Evolutionary conservation across 306 rosid species (phyloP), one percentile per base, ranked within the genome.

Genomic region (Alnus glutinosa): DNA sequence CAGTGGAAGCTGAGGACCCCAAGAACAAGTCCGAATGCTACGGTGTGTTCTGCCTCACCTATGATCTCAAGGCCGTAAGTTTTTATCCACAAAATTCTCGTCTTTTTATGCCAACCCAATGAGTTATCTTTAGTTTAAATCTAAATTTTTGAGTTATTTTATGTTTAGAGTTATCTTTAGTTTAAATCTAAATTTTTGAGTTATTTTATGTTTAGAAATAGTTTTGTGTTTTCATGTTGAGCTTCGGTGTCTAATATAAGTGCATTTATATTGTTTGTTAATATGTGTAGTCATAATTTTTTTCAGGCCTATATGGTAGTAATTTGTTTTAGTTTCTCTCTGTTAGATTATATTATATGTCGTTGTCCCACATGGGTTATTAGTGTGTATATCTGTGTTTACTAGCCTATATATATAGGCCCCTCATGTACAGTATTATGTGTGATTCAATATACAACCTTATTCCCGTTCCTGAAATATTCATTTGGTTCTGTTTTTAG

Each of bases 1-100:
- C 85, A 0, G 88, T 74, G 28, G 83, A 71, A 79, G 74, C 54
- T 55, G 83, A 79, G 77, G 89, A 85, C 2, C 81, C 89, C 3
- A 89, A 88, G 82, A 76, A 13, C 80, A 95, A 95, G 85, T 0
- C 84, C 75, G 97, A 95, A 4, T 95, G 98, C 85, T 95, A 64
- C 80, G 98, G 99, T 10, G 90, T 95, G 57, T 92, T 95, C 83
- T 91, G 99, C 77, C 97, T 95, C 76, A 93, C 98, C 71, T 95
- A 95, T 81, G 96, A 92, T 91, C 89, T 95, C 79, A 84, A 89
- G 89, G 97, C 97, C 75, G 99, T 95, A 66, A 89, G 94, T 80
- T 61, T 3, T 58, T 37, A 70, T 58, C 50, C 32, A 0, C 64
- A 44, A 69, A 34, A 39, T 70, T 59, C 8, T 80, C 30, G 48